Percentiles rank a stretch among this genome's conserved stretches.
These are phyloP conservation scores for Penstemon davidsonii DNA, from an alignment of 257 asterid species.

Conservation along the genomic window DNA sequence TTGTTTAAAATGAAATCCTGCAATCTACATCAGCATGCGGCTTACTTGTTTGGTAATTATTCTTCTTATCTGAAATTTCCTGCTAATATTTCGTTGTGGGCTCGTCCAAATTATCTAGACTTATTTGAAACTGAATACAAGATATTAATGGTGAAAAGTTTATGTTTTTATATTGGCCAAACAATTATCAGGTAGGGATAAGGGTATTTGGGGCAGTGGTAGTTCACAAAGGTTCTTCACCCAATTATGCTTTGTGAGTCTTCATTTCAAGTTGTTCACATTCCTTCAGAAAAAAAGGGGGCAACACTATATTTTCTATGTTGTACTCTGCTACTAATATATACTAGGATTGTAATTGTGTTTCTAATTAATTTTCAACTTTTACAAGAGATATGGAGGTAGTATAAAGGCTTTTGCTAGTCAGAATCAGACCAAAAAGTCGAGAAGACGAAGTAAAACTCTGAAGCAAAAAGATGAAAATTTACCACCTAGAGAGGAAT, in stretches of 20 bases:
- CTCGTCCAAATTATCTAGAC: background rate
- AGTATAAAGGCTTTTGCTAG: slow-evolving; percentile 44
- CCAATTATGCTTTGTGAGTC: slow-evolving; percentile 51
- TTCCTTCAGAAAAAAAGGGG: background rate
- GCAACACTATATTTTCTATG: no score
- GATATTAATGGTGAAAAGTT: background rate
- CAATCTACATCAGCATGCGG: slow-evolving; percentile 24
- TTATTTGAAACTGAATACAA: background rate
- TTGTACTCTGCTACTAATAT: background rate
- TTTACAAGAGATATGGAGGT: slow-evolving; percentile 41
- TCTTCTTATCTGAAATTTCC: slow-evolving; percentile 5
- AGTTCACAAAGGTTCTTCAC: slow-evolving; percentile 28
- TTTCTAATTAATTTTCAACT: background rate
- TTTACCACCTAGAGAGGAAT: slow-evolving; percentile 31
- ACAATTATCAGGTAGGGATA: slow-evolving; percentile 38
- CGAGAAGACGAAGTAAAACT: slow-evolving; percentile 39
- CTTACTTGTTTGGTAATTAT: slow-evolving; percentile 36
- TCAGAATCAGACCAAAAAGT: slow-evolving; percentile 52
- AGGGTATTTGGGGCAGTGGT: slow-evolving; percentile 31
- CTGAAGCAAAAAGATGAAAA: slow-evolving; percentile 28
- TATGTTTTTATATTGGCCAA: background rate
- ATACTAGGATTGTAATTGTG: background rate
- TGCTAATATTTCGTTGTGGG: slow-evolving; percentile 8
- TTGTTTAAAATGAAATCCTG: slow-evolving; percentile 30
- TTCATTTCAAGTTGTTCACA: slow-evolving; percentile 17